These are phyloP conservation scores for Physocladia obscura DNA, from an alignment of 192 early-diverging fungal species.

Conservation along the genomic window DNA sequence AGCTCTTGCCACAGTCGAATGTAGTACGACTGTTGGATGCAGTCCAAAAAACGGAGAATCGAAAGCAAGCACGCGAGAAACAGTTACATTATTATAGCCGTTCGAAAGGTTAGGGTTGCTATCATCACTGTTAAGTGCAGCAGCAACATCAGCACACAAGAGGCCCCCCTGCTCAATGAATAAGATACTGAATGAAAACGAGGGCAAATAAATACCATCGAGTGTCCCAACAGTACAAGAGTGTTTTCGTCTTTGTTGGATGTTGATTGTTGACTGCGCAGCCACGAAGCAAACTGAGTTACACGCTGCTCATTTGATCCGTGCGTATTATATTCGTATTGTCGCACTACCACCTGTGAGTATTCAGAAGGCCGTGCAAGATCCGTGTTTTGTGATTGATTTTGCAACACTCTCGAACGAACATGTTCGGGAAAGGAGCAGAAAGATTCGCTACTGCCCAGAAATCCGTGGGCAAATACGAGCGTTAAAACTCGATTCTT, in stretches of 20 bases:
- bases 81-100: slow-evolving; percentile 38
- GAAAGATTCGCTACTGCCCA: slow-evolving; percentile 49
- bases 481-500: too few species aligned
- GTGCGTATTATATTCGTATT: slow-evolving; percentile 40
- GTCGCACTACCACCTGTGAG: slow-evolving; percentile 26
- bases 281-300: slow-evolving; percentile 26
- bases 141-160: neutral
- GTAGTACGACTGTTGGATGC: slow-evolving; percentile 35
- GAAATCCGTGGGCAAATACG: slow-evolving; percentile 54
- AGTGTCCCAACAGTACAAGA: slow-evolving; percentile 49
- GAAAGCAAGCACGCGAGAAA: slow-evolving; percentile 50
- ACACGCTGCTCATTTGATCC: slow-evolving; percentile 39
- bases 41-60: slow-evolving; percentile 59
- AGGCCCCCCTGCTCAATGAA: neutral
- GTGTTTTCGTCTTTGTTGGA: slow-evolving; percentile 32
- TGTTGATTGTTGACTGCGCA: slow-evolving; percentile 34
- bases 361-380: slow-evolving; percentile 11
- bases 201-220: slow-evolving; percentile 48
- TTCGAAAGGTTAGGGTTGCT: neutral
- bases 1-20: slow-evolving; percentile 38
- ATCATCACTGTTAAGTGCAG: neutral
- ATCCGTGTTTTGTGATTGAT: too few species aligned
- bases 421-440: slow-evolving; percentile 38
- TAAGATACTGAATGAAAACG: slow-evolving; percentile 19
- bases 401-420: too few species aligned